Conservation (phyloP, 768 basidiomycete genomes). For the Phaeotremella fagi region DNA sequence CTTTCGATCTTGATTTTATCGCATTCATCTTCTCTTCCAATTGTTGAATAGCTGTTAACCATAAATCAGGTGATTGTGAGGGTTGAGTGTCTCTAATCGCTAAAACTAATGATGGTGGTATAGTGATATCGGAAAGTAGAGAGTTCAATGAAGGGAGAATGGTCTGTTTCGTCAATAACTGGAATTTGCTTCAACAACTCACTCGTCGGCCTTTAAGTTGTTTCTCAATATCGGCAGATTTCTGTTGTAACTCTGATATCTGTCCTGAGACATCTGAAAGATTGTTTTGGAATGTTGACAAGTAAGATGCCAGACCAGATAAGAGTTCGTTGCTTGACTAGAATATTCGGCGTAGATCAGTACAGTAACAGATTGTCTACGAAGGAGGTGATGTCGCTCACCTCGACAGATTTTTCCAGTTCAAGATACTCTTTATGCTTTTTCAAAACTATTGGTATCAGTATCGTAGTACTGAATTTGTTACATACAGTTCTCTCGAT, state of each 20-base stretch:
- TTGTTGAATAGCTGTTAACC: constrained; percentile 75
- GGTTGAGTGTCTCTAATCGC: constrained; percentile 79
- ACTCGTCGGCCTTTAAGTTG: constrained; percentile 80
- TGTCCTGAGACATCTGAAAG: constrained; percentile 91
- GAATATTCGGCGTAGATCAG: too few species aligned
- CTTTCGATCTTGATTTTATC: constrained; percentile 67
- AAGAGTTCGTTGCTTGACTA: constrained; percentile 83
- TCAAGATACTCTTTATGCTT: constrained; percentile 29
- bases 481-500: constrained; percentile 19
- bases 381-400: constrained; percentile 4
- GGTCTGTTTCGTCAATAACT: constrained; percentile 57
- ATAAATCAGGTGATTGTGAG: constrained; percentile 60
- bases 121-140: constrained; percentile 71
- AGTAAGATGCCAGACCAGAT: constrained; percentile 80
- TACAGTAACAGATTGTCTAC: not conserved
- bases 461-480: not conserved
- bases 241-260: constrained; percentile 85
- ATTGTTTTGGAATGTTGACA: constrained; percentile 93
- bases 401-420: constrained; percentile 36
- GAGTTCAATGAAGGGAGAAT: constrained; percentile 82
- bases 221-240: constrained; percentile 85
- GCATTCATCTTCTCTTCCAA: constrained; percentile 70
- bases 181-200: constrained; percentile 32
- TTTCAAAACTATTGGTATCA: constrained; percentile 11
- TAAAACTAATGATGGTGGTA: constrained; percentile 72